Evolutionary conservation across 2,329 filamentous ascomycete species (phyloP), one percentile per base, ranked within the genome.

Genomic region (Ophiognomonia clavigignenti-juglandacearum): DNA sequence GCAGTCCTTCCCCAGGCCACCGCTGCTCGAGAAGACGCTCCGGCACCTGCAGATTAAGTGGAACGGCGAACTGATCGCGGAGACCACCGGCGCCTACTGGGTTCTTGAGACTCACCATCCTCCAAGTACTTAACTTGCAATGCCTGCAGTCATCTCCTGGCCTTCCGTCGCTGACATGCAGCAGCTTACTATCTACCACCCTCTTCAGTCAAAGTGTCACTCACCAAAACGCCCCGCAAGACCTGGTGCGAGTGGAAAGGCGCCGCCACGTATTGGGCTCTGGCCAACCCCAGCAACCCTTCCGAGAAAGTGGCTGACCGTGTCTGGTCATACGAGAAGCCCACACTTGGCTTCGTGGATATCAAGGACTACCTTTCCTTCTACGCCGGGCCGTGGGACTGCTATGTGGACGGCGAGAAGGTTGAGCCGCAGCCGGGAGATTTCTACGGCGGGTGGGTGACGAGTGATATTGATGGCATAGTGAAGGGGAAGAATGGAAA

Each of bases 401-500:
- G 79, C 56, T 79, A 70, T 59, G 78, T 82, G 4, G 78, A 83
- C 59, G 77, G 77, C 9, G 78, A 83, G 60, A 69, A 69, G 56
- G 80, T 82, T 18, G 67, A 74, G 59, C 66, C 77, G 32, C 78
- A 82, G 64, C 77, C 75, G 14, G 77, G 77, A 7, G 78, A 83
- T 54, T 83, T 82, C 53, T 83, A 82, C 61, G 80, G 80, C 20
- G 80, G 80, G 3, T 84, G 80, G 79, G 75, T 79, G 51, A 82
- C 78, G 40, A 73, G 71, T 51, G 78, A 83, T 48, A 71, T 83
- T 51, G 73, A 75, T 54, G 75, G 77, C 24, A 69, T 72, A 39
- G 64, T 72, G 48, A 72, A 73, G 60, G 69, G 67, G 11, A 59
- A 58, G 37, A 61, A 63, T 45, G 70, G 69, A 5, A 70, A 69